Percentiles rank a stretch among this genome's conserved stretches.
phyloP scores from a whole-genome alignment of 2,329 filamentous ascomycete genomes.

The Emmonsiellopsis sp. region DNA sequence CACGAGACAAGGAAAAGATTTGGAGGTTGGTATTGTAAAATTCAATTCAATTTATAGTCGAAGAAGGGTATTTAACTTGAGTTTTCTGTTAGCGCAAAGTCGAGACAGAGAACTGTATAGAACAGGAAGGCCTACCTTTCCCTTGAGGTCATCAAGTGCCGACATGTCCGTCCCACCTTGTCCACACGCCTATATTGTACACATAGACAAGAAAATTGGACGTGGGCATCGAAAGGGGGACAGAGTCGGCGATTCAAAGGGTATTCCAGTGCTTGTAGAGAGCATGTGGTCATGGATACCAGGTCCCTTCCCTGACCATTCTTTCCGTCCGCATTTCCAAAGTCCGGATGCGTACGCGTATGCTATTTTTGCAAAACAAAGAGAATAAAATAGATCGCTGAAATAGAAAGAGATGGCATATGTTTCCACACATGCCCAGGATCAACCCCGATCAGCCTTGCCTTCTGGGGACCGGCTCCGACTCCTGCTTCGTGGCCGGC shows the following conservation, averaged over 20 bases:
- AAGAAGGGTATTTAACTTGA: background rate
- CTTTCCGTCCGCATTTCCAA: background rate
- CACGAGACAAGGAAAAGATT: background rate
- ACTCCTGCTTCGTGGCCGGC: conserved; percentile 34
- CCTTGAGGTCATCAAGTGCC: conserved; percentile 8
- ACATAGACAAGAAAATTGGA: background rate
- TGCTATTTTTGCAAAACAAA: background rate
- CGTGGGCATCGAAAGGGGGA: background rate
- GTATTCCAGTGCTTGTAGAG: background rate
- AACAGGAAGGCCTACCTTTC: conserved; percentile 4
- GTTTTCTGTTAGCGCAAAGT: background rate
- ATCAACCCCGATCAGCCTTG: conserved; percentile 26
- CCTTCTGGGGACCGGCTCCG: conserved; percentile 38
- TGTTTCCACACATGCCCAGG: too few relatives aligned
- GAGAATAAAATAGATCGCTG: background rate
- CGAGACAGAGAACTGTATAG: background rate
- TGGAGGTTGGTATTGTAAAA: background rate
- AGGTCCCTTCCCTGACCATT: background rate
- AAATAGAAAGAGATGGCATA: background rate
- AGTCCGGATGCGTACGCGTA: background rate
- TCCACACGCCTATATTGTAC: background rate
- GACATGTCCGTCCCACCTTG: conserved; percentile 6
- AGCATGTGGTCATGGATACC: background rate
- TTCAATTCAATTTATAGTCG: background rate
- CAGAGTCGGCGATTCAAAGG: conserved; percentile 4